A percentile compares a stretch with the other conserved stretches of the same genome.
Evolutionary conservation across 495 filamentous ascomycete species (phyloP).

Genomic region (Cladorrhinum samala): DNA sequence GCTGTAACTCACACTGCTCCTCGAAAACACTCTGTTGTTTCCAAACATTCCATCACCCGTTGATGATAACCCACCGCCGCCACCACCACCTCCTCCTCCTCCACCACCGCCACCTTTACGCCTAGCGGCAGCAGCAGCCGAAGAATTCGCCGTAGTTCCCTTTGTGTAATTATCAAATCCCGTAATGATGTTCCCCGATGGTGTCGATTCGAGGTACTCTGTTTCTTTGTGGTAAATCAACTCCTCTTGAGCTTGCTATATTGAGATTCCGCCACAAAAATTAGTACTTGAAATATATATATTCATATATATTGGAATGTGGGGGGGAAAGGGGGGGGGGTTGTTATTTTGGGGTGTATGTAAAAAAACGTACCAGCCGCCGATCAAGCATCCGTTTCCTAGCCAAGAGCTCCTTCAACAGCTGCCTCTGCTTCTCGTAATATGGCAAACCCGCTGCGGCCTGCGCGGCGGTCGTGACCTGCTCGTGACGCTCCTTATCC

Average conservation of each 20-base stretch:
- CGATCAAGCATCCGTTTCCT: constrained; percentile 40
- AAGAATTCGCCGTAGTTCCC: constrained; percentile 32
- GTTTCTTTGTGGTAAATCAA: constrained; percentile 78
- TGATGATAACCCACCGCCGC: constrained; percentile 42
- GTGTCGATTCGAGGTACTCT: constrained; percentile 85
- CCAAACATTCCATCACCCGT: constrained; percentile 37
- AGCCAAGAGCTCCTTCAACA: constrained; percentile 43
- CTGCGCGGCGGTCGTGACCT: not conserved
- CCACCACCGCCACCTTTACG: constrained; percentile 39
- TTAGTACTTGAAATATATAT: too few species aligned
- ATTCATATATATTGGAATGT: too few species aligned
- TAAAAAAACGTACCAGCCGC: constrained; percentile 32
- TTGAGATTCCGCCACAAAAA: not conserved
- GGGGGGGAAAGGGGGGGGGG: too few species aligned
- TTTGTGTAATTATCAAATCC: constrained; percentile 99
- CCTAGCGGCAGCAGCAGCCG: not conserved
- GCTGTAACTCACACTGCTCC: constrained; percentile 26
- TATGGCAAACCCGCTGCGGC: constrained; percentile 38
- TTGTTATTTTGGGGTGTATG: too few species aligned
- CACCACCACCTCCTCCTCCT: constrained; percentile 39
- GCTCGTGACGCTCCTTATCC: too few species aligned
- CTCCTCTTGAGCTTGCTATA: constrained; percentile 55
- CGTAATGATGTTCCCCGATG: constrained; percentile 87
- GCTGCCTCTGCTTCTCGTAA: constrained; percentile 46
- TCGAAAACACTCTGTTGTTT: constrained; percentile 51